Evolutionary conservation across 345 rosid genomes (phyloP), one percentile per base, ranked within the genome.

Genomic region (Leavenworthia alabamica): DNA sequence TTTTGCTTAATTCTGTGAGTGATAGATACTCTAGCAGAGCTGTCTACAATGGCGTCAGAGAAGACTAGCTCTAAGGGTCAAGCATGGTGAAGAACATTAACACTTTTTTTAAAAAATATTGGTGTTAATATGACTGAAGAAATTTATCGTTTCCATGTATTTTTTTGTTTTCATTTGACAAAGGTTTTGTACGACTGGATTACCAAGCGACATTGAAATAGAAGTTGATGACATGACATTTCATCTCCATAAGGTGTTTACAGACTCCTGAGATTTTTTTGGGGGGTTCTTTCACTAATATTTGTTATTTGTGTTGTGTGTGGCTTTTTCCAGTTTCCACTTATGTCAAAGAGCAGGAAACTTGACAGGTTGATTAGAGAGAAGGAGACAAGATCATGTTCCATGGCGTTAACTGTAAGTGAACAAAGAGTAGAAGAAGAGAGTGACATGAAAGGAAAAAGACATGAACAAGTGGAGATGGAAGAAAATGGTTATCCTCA

Each of bases 121-220:
- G 12, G 1, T 48, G 22, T 22, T 5, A 24, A 24, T n/a, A 63
- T 40, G 12, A 11, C 27, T 41, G 24, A 16, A 16, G 47, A 45
- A 14, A 41, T 32, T 20, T 14, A 6, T 31, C 22, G 8, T 45
- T 59, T 13, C 61, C 41, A 1, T 8, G 17, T 19, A 36, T 20
- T 1, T 36, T n/a, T 8, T 16, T 3, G 8, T 39, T 40, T 6
- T 6, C 0, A 4, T 17, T 52, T 1, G 27, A 70, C 74, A 58
- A 74, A 93, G 97, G 99, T 89, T 93, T 61, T 93, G 96, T 67
- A 82, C 97, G 6, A 81, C 89, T 64, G 96, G 97, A 0, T 76
- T 93, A 64, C 94, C 99, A 4, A 93, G 94, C 53, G 97, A 93
- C 79, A 79, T 93, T 73, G 81, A 83, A 33, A 67, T 87, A 66